Percentiles rank a stretch among this genome's conserved stretches.
Conservation (phyloP, 2,329 filamentous ascomycete genomes). For the Aspergillus sp. region DNA sequence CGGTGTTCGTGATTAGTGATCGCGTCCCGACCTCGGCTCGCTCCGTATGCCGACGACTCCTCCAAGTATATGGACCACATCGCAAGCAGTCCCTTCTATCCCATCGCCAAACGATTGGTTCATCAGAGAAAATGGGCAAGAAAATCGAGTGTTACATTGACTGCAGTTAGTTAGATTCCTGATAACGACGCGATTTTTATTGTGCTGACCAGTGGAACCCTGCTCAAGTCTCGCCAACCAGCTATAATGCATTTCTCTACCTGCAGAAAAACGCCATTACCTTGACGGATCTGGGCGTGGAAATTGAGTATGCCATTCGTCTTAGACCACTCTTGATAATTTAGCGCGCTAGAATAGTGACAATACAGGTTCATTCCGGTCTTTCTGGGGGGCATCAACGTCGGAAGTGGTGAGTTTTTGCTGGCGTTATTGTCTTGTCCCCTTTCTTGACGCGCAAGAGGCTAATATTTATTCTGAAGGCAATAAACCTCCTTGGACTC, state of each 20-base stretch:
- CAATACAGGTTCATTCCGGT: slow-evolving; percentile 57
- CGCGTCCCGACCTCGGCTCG: too few species aligned
- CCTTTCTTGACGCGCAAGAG: background rate
- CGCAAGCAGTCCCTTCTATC: too few species aligned
- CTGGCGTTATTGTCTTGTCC: background rate
- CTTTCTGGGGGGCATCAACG: slow-evolving; percentile 61
- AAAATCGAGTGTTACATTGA: slow-evolving; percentile 61
- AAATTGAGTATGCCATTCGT: slow-evolving; percentile 52
- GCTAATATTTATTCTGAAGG: slow-evolving; percentile 36
- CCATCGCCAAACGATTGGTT: too few species aligned
- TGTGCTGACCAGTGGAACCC: too few species aligned
- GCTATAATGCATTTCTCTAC: slow-evolving; percentile 48
- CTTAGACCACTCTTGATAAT: background rate
- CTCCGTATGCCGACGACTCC: too few species aligned
- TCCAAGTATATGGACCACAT: background rate
- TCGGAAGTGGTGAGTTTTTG: slow-evolving; percentile 44
- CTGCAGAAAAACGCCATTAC: slow-evolving; percentile 48
- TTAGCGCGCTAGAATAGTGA: background rate
- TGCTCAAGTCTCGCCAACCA: slow-evolving; percentile 48
- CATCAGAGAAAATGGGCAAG: slow-evolving; percentile 42
- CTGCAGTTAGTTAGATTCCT: slow-evolving; percentile 25
- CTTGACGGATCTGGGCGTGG: slow-evolving; percentile 51
- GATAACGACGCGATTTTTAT: too few species aligned
- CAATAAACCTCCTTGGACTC: slow-evolving; percentile 66
- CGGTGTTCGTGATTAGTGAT: too few species aligned